Evolutionary conservation across 2,329 filamentous ascomycete genomes (phyloP), one percentile per base, ranked within the genome.

Genomic region (Trichoderma cornu-damae): DNA sequence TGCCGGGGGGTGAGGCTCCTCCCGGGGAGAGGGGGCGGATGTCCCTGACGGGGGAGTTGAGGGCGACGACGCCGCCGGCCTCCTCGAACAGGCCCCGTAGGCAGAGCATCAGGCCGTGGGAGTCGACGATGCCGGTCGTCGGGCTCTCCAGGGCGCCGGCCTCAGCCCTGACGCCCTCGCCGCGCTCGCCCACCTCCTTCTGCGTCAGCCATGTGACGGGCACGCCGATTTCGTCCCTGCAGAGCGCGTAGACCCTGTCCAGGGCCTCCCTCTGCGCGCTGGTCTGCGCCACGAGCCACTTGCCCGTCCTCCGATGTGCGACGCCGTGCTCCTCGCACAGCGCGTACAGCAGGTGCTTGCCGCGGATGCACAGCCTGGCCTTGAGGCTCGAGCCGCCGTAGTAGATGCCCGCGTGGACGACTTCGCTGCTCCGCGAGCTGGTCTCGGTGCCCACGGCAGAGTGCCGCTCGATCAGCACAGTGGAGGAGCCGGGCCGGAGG

Each of bases 341-440:
- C 3, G 77, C 79, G 73, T 99, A 99, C 59, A 97, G 77, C 69
- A 90, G 77, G 30, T 86, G 69, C 64, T 86, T 86, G 59, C 94
- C 94, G 30, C 78, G 76, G 62, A 96, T 78, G 74, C 94, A 99
- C 11, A 99, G 82, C 14, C 75, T 75, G 1, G 92, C 90, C 74
- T 99, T 99, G 53, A 96, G 82, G 1, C 85, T 87, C 38, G 75
- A 72, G 5, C 78, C 69, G 14, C 88, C 89, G 72, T 96, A 96
- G 79, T 96, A 97, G 62, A 97, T 81, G 12, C 94, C 94, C 1
- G 90, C 94, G 71, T 99, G 94, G 65, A 99, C 95, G 56, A 97
- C 93, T 80, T 97, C 92, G 68, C 88, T 93, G 76, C 96, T 96
- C 64, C 92, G 86, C 62, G 88, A 89, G 61, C 88, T 92, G 0